Percentiles rank a stretch among this genome's conserved stretches.
Conservation (phyloP, 164 flowering plant genomes). For the Umbilicus rupestris region DNA sequence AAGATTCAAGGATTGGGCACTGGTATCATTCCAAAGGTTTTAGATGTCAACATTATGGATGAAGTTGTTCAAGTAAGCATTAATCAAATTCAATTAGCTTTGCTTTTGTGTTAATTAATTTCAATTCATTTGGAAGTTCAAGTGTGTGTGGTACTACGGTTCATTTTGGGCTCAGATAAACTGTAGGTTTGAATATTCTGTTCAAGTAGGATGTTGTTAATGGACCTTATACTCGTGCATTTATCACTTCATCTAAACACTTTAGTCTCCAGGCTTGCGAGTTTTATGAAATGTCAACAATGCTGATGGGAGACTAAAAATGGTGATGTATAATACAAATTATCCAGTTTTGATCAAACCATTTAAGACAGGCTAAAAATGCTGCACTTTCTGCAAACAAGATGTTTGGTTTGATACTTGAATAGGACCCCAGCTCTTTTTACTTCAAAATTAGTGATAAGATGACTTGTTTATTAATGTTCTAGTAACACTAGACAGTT, state of each 20-base stretch:
- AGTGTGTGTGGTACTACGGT: not conserved
- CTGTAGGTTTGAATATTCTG: not conserved
- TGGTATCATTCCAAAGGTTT: slow-evolving; percentile 34
- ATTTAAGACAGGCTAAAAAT: no score
- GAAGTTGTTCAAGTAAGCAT: slow-evolving; percentile 45
- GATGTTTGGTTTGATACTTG: not conserved
- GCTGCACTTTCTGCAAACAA: not conserved
- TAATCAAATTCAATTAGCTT: not conserved
- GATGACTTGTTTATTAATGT: not conserved
- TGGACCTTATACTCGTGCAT: not conserved
- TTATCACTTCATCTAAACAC: not conserved
- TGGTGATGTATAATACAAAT: not conserved
- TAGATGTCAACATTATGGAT: slow-evolving; percentile 27
- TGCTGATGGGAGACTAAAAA: not conserved
- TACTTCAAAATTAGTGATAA: not conserved
- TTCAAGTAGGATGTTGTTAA: not conserved
- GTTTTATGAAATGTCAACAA: no score
- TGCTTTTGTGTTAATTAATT: no score
- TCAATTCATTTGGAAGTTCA: not conserved
- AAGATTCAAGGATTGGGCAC: slow-evolving; percentile 46
- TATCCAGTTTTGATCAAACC: not conserved
- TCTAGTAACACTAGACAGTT: not conserved
- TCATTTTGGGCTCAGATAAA: not conserved
- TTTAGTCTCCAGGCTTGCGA: not conserved
- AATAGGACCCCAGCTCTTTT: not conserved